Evolutionary conservation across 202 grass and related monocot genomes (phyloP).

Genomic region (Bolboschoenoplectus hybrid): DNA sequence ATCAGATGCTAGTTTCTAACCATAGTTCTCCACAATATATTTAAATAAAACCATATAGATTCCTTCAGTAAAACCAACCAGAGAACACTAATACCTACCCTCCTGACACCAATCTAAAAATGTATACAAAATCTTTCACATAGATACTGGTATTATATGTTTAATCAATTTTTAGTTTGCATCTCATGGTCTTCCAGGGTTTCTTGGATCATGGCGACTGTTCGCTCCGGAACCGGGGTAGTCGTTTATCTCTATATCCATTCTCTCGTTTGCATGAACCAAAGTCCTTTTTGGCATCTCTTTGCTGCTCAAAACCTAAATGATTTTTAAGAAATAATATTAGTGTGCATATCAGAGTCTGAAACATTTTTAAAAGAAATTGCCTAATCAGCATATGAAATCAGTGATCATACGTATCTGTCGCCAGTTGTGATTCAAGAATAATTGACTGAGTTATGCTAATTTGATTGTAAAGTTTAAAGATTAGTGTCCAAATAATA

Average conservation of each 20-base stretch:
- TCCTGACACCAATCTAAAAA: conserved; percentile 15
- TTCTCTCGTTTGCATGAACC: conserved; percentile 37
- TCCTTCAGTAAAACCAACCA: conserved; percentile 7
- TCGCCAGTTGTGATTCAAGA: neutral
- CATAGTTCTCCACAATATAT: neutral
- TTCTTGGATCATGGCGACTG: conserved; percentile 62
- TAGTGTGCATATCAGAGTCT: neutral
- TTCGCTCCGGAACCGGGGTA: conserved; percentile 66
- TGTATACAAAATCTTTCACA: neutral
- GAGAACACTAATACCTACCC: neutral
- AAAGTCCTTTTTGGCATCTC: neutral
- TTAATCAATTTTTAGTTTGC: neutral
- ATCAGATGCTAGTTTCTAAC: neutral
- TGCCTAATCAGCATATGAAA: neutral
- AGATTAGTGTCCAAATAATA: neutral
- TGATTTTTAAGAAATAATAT: conserved; percentile 4
- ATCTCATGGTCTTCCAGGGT: conserved; percentile 43
- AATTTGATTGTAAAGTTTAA: neutral
- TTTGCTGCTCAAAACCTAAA: conserved; percentile 3
- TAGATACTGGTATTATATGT: neutral
- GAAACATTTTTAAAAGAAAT: neutral
- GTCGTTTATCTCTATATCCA: conserved; percentile 73
- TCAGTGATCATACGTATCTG: neutral
- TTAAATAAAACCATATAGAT: conserved; percentile 13
- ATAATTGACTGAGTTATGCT: neutral